phyloP scores from a whole-genome alignment of 257 asterid species.

The Nicotiana otophora region DNA sequence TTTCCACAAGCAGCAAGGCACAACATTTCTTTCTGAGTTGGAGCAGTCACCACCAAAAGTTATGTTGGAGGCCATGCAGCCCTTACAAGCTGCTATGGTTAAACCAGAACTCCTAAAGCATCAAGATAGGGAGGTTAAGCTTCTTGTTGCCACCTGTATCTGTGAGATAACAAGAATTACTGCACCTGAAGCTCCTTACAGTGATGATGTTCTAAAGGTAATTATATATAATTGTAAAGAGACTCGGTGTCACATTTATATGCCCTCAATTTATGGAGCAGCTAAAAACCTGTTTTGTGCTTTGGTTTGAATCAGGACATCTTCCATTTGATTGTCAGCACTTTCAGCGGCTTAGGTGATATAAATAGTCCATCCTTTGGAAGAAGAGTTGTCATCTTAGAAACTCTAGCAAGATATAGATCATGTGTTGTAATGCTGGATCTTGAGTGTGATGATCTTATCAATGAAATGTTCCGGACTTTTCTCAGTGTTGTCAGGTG shows the following conservation, averaged over 20 bases:
- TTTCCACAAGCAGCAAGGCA: slow-evolving; percentile 70
- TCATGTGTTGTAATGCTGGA: slow-evolving; percentile 97
- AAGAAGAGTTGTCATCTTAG: slow-evolving; percentile 89
- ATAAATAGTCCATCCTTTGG: slow-evolving; percentile 67
- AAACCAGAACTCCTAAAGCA: slow-evolving; percentile 88
- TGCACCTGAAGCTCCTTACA: slow-evolving; percentile 95
- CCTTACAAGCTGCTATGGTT: slow-evolving; percentile 67
- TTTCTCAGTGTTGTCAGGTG: slow-evolving; percentile 84
- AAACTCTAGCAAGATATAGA: slow-evolving; percentile 90
- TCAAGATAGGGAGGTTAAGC: slow-evolving; percentile 87
- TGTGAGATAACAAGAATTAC: slow-evolving; percentile 97
- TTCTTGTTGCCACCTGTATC: slow-evolving; percentile 87
- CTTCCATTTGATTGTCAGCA: slow-evolving; percentile 82
- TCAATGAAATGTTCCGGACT: slow-evolving; percentile 74
- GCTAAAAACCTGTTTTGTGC: slow-evolving; percentile 11
- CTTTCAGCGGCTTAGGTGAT: slow-evolving; percentile 84
- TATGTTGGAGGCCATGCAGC: slow-evolving; percentile 70
- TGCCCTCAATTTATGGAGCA: not conserved
- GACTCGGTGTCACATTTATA: not conserved
- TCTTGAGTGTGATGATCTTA: slow-evolving; percentile 94
- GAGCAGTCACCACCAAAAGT: slow-evolving; percentile 86
- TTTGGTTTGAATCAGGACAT: slow-evolving; percentile 61
- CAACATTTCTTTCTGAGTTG: slow-evolving; percentile 72
- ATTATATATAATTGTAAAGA: not conserved
- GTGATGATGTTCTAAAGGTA: slow-evolving; percentile 85